Percentiles rank a stretch among this genome's conserved stretches.
These are phyloP conservation scores for Scheffersomyces parashehatae DNA, from an alignment of 1,139 yeast species.

Conservation along the genomic window DNA sequence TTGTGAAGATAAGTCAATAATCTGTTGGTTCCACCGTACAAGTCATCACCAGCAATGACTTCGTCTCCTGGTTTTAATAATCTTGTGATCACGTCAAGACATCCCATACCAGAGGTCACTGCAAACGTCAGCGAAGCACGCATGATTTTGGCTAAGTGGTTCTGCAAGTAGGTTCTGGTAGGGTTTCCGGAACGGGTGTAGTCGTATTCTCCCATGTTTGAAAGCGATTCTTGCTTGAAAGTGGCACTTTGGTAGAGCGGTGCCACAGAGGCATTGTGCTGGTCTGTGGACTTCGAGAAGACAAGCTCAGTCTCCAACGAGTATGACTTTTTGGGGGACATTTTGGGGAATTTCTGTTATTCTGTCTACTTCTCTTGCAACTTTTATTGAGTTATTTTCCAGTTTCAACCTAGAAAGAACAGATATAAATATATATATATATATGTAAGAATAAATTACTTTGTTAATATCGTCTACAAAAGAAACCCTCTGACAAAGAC, in stretches of 20 bases:
- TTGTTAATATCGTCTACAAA: too few species aligned
- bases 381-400: too few species aligned
- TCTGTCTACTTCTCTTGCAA: too few species aligned
- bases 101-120: slow-evolving; percentile 91
- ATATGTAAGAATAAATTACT: too few species aligned
- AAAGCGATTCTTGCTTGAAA: slow-evolving; percentile 76
- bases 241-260: slow-evolving; percentile 94
- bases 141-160: slow-evolving; percentile 76
- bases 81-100: slow-evolving; percentile 79
- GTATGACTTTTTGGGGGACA: slow-evolving; percentile 36
- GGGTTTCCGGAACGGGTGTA: slow-evolving; percentile 96
- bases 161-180: slow-evolving; percentile 77
- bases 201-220: slow-evolving; percentile 83
- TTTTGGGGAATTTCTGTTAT: slow-evolving; percentile 2
- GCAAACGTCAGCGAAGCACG: slow-evolving; percentile 72
- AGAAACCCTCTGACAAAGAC: too few species aligned
- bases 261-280: slow-evolving; percentile 77
- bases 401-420: too few species aligned
- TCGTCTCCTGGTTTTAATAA: slow-evolving; percentile 76
- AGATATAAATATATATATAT: too few species aligned
- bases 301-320: slow-evolving; percentile 76
- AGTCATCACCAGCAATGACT: slow-evolving; percentile 89
- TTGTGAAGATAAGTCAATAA: slow-evolving; percentile 70
- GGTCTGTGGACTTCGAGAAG: slow-evolving; percentile 64
- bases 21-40: slow-evolving; percentile 91